Evolutionary conservation across 768 basidiomycete genomes (phyloP), one percentile per base, ranked within the genome.

Genomic region (Xerocomellus intermedius): DNA sequence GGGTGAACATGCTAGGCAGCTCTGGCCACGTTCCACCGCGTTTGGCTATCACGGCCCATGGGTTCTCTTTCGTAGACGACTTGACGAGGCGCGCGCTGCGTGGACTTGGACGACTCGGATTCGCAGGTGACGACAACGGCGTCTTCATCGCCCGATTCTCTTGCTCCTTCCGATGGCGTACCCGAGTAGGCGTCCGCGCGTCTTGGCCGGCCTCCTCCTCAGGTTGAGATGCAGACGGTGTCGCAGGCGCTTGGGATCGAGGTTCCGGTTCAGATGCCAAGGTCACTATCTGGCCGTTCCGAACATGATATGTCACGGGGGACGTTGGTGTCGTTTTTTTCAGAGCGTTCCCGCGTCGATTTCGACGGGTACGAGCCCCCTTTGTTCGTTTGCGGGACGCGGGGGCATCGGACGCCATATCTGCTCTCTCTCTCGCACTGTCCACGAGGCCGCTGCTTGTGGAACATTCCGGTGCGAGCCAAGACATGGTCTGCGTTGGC

Each of bases 231-330:
- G 4, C 9, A 0, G 48, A 28, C 17, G 19, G 12, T 17, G 8
- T 13, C 19, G 1, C 30, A 1, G 39, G 38, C 5, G 19, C 30
- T 21, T 19, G 51, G 2, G 36, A 19, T 19, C 1, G 37, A 35
- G n/a, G 10, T 17, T 22, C 33, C 2, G 36, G 14, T 28, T 39
- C 38, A 13, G 39, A 21, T 5, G 39, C 42, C 7, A 56, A 3
- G 2, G 37, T 12, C 7, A 66, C 66, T 2, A 68, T 32, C 38
- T 54, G 56, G 0, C 66, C 65, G 3, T 50, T 54, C 47, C 52
- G 57, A 7, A 67, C 42, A 22, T 63, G 57, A 19, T 54, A 55
- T 21, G 26, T 65, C 13, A 22, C 22, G 13, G 21, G 32, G 0
- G 42, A 5, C n/a, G 6, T 37, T 3, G 14, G 19, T 22, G 30